Base-by-base conservation (phyloP, 2,329 filamentous ascomycete species). In the Huntiella savannae region DNA sequence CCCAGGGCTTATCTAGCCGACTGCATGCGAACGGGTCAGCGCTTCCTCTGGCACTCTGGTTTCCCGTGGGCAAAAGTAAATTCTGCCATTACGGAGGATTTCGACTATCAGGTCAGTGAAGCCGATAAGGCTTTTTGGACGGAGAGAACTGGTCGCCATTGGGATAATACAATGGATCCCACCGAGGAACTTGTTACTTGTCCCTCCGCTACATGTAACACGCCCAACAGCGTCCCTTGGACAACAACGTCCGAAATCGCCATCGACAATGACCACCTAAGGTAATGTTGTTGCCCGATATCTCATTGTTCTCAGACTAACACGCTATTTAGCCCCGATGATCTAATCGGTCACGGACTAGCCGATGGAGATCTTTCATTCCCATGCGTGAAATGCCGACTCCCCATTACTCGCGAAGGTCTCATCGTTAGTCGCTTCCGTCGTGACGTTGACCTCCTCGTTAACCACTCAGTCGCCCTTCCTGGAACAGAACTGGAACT, bases 1-100 rank as follows among this genome's bases (percentile, higher is more conserved):
- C 82, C 82, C 0, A 67, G 78, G 36, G 65, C 64, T n/a, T 87
- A 77, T 55, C 69, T 85, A 3, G 80, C 87, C 54, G 82, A 88
- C 56, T 77, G 75, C 54, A 63, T 85, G 47, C 69, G 79, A 5
- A 60, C 65, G 22, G 73, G 72, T 0, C 53, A 66, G 2, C 63
- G 66, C 47, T 62, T 70, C 22, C 57, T 72, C 2, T 86, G 80
- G 77, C 61, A 64, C 1, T 65, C 68, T 0, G 72, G 73, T 0
- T 66, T 88, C 51, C 82, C 82, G 0, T 87, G 79, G 80, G 55
- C 65, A 11, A 57, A 67, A 0, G 61, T 82, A 39, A 67, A 75
- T 47, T 54, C 60, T 1, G 69, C 65, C 33, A 80, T 85, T 51
- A 67, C 80, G 53, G 59, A 64, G 6, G 58, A 65, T 15, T 78